Evolutionary conservation across 169 alveolate genomes (phyloP).

Genomic region (Hepatocystis sp.): DNA sequence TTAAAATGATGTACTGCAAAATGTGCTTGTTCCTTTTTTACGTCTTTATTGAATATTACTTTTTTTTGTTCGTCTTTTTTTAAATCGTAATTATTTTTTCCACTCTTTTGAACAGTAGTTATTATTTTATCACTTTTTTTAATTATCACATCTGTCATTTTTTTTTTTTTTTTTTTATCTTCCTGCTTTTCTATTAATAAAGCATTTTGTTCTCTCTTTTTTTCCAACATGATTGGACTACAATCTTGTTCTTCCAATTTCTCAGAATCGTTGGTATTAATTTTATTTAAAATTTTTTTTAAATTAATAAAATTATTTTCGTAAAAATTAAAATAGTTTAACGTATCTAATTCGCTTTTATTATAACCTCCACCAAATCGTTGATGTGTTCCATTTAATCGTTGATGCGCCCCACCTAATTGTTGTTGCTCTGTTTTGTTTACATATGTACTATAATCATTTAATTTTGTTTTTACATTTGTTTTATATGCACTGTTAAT

Average conservation of each 20-base stretch:
- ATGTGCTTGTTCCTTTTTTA: not conserved
- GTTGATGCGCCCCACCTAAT: too few species aligned
- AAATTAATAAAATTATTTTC: constrained; percentile 68
- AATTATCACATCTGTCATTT: too few species aligned
- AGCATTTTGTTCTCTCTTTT: not conserved
- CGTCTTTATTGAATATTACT: not conserved
- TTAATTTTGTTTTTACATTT: too few species aligned
- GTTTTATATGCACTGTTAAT: too few species aligned
- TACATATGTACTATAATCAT: too few species aligned
- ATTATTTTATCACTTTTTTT: too few species aligned
- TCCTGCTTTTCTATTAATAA: not conserved
- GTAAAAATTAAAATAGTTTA: constrained; percentile 60
- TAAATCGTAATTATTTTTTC: not conserved
- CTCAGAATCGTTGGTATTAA: not conserved
- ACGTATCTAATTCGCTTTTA: too few species aligned
- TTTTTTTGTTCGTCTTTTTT: not conserved
- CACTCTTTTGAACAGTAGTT: not conserved
- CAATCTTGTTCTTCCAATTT: not conserved
- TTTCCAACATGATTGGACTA: too few species aligned
- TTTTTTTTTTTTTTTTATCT: not conserved
- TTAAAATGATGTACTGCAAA: constrained; percentile 2
- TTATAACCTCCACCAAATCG: too few species aligned
- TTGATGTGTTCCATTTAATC: too few species aligned
- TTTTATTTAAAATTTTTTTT: constrained; percentile 25
- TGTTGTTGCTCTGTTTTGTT: too few species aligned